These are phyloP conservation scores for Colletotrichum tofieldiae DNA, from an alignment of 2,329 filamentous ascomycete genomes.

Conservation along the genomic window DNA sequence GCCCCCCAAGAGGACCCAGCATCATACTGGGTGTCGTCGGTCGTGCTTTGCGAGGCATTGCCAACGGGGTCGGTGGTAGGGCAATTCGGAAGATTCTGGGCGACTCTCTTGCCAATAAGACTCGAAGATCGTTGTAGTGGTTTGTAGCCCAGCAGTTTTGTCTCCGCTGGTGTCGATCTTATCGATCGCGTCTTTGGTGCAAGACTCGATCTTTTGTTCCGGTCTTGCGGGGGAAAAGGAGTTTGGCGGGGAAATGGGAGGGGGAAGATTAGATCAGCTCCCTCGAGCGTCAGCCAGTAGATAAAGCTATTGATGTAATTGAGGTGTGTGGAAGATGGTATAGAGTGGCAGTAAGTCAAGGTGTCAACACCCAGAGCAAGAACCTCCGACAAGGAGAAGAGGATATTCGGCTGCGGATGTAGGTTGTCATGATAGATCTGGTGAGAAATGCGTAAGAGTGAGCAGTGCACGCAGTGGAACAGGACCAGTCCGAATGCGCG, in stretches of 20 bases:
- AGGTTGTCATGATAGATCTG: conserved; percentile 57
- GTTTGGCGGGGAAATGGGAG: conserved; percentile 34
- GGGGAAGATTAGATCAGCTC: conserved; percentile 35
- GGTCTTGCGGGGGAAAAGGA: conserved; percentile 32
- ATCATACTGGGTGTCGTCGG: conserved; percentile 61
- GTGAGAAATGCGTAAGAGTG: conserved; percentile 23
- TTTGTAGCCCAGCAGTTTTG: background rate
- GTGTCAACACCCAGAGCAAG: conserved; percentile 56
- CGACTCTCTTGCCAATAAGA: background rate
- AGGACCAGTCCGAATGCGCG: conserved; percentile 21
- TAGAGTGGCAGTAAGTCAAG: conserved; percentile 50
- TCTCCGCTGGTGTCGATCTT: conserved; percentile 32
- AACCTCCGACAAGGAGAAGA: conserved; percentile 60
- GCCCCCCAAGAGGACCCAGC: conserved; percentile 53
- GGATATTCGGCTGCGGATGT: conserved; percentile 53
- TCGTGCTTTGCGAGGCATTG: conserved; percentile 55
- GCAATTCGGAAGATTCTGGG: background rate
- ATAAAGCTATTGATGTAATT: conserved; percentile 18
- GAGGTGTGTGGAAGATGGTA: conserved; percentile 10
- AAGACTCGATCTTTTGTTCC: conserved; percentile 23
- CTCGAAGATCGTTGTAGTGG: background rate
- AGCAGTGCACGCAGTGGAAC: conserved; percentile 16
- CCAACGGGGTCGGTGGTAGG: conserved; percentile 11
- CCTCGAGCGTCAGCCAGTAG: conserved; percentile 34
- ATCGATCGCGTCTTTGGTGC: conserved; percentile 28